Evolutionary conservation across 1,139 yeast species (phyloP).

Genomic region (Saccharomycopsis phalli): DNA sequence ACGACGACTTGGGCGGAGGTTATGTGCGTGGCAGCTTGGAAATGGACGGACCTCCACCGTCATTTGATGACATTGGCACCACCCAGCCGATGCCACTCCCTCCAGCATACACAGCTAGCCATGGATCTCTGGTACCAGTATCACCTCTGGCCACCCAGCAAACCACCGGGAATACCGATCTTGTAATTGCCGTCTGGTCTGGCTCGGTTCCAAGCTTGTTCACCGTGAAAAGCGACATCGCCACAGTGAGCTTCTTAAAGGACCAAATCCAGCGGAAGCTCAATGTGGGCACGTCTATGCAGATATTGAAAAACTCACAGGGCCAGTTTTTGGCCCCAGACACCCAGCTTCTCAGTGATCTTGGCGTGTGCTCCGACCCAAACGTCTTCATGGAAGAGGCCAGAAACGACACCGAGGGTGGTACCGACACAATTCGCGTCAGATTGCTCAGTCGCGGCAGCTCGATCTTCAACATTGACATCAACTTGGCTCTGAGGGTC

Average conservation of each 20-base stretch:
- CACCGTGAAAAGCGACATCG: background rate
- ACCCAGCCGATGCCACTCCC: conserved; percentile 2
- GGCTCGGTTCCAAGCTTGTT: conserved; percentile 2
- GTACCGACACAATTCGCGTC: background rate
- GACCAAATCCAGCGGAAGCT: background rate
- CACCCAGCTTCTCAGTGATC: background rate
- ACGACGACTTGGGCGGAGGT: background rate
- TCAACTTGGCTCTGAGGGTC: conserved; percentile 2
- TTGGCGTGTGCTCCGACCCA: background rate
- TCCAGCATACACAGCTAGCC: conserved; percentile 4
- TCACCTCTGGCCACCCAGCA: background rate
- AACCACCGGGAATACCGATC: background rate
- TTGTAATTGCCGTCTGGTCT: conserved; percentile 5
- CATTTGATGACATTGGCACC: conserved; percentile 3
- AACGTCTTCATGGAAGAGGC: background rate
- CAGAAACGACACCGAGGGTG: too few species aligned
- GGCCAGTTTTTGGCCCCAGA: background rate
- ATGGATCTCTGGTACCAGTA: background rate
- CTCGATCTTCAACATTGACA: background rate
- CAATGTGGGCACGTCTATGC: background rate
- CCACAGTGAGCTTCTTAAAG: background rate
- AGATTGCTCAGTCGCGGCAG: conserved; percentile 8
- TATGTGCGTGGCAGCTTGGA: conserved; percentile 1
- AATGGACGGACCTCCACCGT: conserved; percentile 7
- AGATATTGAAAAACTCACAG: background rate